Evolutionary conservation across 768 basidiomycete species (phyloP).

Genomic region (Cystobasidium tubakii): DNA sequence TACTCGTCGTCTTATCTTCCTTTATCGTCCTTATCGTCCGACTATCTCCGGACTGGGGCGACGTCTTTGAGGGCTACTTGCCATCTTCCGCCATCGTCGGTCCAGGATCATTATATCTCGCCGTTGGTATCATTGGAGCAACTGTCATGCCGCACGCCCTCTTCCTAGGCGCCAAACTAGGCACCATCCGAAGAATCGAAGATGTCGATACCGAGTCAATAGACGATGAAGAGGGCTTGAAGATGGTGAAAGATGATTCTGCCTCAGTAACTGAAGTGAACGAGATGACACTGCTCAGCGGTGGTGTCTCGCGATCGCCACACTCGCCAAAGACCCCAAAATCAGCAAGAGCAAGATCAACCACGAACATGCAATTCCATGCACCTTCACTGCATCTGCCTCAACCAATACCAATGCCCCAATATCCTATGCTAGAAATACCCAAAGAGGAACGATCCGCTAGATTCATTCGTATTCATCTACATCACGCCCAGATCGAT

Average conservation of each 20-base stretch:
- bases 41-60: constrained; percentile 67
- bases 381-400: constrained; percentile 40
- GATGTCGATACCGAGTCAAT: constrained; percentile 46
- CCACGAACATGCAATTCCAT: not conserved
- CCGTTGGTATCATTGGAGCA: constrained; percentile 60
- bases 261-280: not conserved
- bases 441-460: constrained; percentile 56
- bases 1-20: constrained; percentile 66
- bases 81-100: constrained; percentile 46
- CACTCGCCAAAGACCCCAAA: not conserved
- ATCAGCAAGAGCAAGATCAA: constrained; percentile 3
- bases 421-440: not conserved
- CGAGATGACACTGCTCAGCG: not conserved
- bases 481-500: constrained; percentile 64
- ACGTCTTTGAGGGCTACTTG: constrained; percentile 65
- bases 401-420: constrained; percentile 37
- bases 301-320: not conserved
- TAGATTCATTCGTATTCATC: constrained; percentile 56
- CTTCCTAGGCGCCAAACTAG: constrained; percentile 79
- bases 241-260: not conserved
- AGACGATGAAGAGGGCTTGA: not conserved
- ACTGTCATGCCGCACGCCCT: constrained; percentile 91
- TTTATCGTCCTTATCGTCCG: constrained; percentile 71
- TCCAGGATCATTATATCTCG: constrained; percentile 50
- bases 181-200: constrained; percentile 69